Evolutionary conservation across 2,329 filamentous ascomycete species (phyloP), one percentile per base, ranked within the genome.

Genomic region (Neophaeococcomyces aloes): DNA sequence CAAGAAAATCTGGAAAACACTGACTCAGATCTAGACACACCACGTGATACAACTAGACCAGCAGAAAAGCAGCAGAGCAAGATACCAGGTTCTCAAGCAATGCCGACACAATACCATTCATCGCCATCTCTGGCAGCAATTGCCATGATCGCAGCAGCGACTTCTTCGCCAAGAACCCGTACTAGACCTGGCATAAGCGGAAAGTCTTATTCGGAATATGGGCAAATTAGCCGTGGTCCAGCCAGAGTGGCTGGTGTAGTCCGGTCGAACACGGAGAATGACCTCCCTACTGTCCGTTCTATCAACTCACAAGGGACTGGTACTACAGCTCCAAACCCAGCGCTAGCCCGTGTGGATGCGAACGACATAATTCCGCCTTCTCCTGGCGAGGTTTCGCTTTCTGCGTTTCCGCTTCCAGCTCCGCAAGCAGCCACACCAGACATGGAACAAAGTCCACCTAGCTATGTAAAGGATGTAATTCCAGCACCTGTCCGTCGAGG

Each of bases 1-100:
- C 49, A 55, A 29, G 50, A 53, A 40, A 40, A 48, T 25, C 52
- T 53, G n/a, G 38, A 32, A 13, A 18, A 30, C 7, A 30, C 8
- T 14, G 6, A 18, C n/a, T n/a, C 11, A 13, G 10, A 19, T 14
- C 17, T 19, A 10, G 29, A 30, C 6, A 33, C 15, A n/a, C 8
- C 19, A 21, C 15, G 29, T 18, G 29, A 33, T 11, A 14, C 38
- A 6, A 18, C n/a, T 3, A 41, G 17, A 23, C 29, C 30, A 23
- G 29, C 15, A 7, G 27, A 14, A 6, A 23, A n/a, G n/a, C n/a
- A n/a, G n/a, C n/a, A n/a, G n/a, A n/a, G n/a, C n/a, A n/a, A n/a
- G n/a, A n/a, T n/a, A n/a, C n/a, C n/a, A n/a, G n/a, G n/a, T n/a
- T n/a, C 7, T 7, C 7, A 36, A 21, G 11, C 15, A 11, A 33